Evolutionary conservation across 768 basidiomycete species (phyloP), one percentile per base, ranked within the genome.

Genomic region (Plicaturopsis crispa): DNA sequence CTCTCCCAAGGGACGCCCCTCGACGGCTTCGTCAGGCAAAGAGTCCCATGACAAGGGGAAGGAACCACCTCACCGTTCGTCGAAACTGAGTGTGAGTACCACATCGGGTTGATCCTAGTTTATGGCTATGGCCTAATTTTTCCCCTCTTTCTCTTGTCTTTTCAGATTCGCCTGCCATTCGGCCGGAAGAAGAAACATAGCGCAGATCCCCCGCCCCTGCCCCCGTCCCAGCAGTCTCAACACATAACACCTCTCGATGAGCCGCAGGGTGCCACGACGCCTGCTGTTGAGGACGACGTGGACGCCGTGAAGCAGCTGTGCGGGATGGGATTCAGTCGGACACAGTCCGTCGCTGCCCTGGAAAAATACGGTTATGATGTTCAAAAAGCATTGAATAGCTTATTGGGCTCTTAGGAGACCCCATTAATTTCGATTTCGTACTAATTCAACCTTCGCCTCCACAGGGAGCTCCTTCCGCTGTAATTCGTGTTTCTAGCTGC

Each of bases 271-370:
- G 57, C 51, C 4, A 44, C 48, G 7, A 72, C 79, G 2, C 75
- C 81, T 1, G 71, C 72, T 10, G 65, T 67, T 10, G 80, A 78
- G 20, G 84, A 84, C 45, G 85, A 91, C 41, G 77, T 80, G 10
- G 78, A 80, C 44, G 64, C 80, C 2, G 84, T 92, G 16, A 85
- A 80, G 52, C 80, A 84, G 53, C 65, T 98, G 28, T 79, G 78
- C 33, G 73, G 72, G 14, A 96, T 97, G 92, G 94, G 94, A 18
- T 97, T 98, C 67, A 80, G 73, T 44, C 75, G 93, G 30, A 58
- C 66, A 12, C 80, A 92, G 54, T 87, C 89, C 0, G 75, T 97
- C 5, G 72, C 71, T 10, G 90, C 93, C 10, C 67, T 98, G 5
- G 93, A 94, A 58, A 79, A 74, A 41, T 69, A 84, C 53, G 80